Base-by-base conservation (phyloP, 2,329 filamentous ascomycete species). In the Alternaria incomplexa region DNA sequence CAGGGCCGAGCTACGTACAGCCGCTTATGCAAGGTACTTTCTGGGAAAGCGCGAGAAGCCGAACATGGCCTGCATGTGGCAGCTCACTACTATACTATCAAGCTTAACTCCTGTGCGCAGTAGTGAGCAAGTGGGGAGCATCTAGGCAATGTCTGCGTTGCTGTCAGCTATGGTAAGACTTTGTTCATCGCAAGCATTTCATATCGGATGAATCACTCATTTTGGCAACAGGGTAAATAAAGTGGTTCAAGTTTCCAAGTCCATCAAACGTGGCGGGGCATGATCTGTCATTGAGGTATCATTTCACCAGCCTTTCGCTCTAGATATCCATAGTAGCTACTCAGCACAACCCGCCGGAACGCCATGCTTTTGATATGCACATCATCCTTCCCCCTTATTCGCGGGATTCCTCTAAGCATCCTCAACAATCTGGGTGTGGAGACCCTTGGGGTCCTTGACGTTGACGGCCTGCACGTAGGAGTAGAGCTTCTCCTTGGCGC, bases 391-490 rank as follows among this genome's bases (percentile, higher is more conserved):
- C 66, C 60, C 60, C 54, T 50, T 58, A 50, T 63, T 51, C 58
- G 46, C 23, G 30, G 20, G 44, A 45, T 55, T 43, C 58, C 67
- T 80, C 74, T 86, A 88, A 73, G 84, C 82, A 76, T 89, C 87
- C 81, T 90, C 88, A 67, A 99, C 95, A 79, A 97, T 88, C 78
- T 91, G 89, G 76, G 96, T 99, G 82, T 92, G 89, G 78, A 99
- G 91, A 84, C 96, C 95, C 93, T 97, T 98, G 85, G 93, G 90
- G 86, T 97, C 92, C 93, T 98, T 97, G 83, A 98, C 94, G 86
- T 97, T 97, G 83, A 99, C 96, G 79, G 96, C 96, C 90, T 99
- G 95, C 78, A 99, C 96, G 87, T 97, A 97, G 85, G 92, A 96
- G 91, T 98, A 99, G 75, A 99, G 91, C 90, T 96, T 97, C 90